phyloP scores from a whole-genome alignment of 176 grass and related monocot genomes.

The Carex kokanica region DNA sequence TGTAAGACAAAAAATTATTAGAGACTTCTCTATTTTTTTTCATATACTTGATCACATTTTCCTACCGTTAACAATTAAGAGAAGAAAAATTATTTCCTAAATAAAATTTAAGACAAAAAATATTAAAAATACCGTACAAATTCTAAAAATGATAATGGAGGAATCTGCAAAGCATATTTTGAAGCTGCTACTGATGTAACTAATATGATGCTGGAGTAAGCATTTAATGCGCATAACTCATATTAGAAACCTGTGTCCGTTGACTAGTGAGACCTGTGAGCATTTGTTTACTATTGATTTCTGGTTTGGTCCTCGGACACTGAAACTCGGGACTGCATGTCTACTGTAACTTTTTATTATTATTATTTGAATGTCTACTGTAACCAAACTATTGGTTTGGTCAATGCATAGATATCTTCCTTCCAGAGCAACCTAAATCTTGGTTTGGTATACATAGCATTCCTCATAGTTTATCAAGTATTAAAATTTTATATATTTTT shows the following conservation, averaged over 20 bases:
- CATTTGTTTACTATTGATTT: not conserved
- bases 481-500: too few relatives aligned
- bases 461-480: too few relatives aligned
- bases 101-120: not conserved
- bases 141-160: not conserved
- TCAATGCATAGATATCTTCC: constrained; percentile 13
- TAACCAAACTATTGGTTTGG: not conserved
- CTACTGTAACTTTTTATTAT: not conserved
- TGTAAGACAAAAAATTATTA: too few relatives aligned
- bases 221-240: constrained; percentile 10
- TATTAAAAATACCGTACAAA: not conserved
- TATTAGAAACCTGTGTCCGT: not conserved
- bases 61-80: too few relatives aligned
- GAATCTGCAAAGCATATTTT: not conserved
- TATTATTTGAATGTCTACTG: too few relatives aligned
- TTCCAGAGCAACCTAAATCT: not conserved
- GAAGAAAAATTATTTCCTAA: not conserved
- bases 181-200: not conserved
- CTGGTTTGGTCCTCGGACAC: constrained; percentile 19
- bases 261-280: not conserved
- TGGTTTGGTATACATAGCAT: too few relatives aligned
- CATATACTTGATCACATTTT: too few relatives aligned
- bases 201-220: constrained; percentile 1
- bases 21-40: too few relatives aligned
- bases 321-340: constrained; percentile 14